Base-by-base conservation (phyloP, 2,329 filamentous ascomycete genomes). In the Teratosphaeria gauchensis region DNA sequence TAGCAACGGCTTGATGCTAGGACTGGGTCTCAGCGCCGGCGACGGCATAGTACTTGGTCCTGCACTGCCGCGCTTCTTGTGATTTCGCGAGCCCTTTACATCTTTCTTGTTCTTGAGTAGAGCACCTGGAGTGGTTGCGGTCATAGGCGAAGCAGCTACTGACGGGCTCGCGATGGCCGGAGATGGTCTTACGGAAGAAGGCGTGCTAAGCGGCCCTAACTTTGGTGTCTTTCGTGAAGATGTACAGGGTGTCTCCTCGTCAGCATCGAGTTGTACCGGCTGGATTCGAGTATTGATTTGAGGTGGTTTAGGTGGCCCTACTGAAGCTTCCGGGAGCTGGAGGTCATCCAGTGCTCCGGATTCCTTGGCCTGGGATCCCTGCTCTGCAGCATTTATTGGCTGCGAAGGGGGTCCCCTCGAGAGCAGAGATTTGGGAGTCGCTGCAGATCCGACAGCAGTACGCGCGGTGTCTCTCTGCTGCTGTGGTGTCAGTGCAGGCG, bases 1-100 rank as follows among this genome's bases (percentile, higher is more conserved):
- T 53, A 96, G 81, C 24, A 96, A 74, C 9, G 94, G 92, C 71
- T 96, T 95, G 72, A 99, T 96, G 72, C 85, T 95, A 2, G 92
- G 94, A 30, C 92, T 96, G 1, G 94, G 94, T 31, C 90, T 80
- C 38, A 97, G 75, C 16, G 92, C 92, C 5, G 94, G 92, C 51
- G 91, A 96, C 9, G 88, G 84, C n/a, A 92, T 85, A 6, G 86
- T 82, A 31, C 85, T 78, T 0, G 62, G 62, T 30, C 68, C 64
- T 19, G 68, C 55, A 65, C 88, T 92, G 21, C 80, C 76, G 60
- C 90, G 81, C 74, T 92, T 94, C 68, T 88, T 87, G 61, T 42
- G 12, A 51, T 62, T 11, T 58, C 60, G 51, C 63, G 85, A 80
- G 8, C 73, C 71, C 65, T 76, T 80, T 60, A 65, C 60, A 63